Evolutionary conservation across 768 basidiomycete species (phyloP).

Genomic region (Pleurotus tuber-regium): DNA sequence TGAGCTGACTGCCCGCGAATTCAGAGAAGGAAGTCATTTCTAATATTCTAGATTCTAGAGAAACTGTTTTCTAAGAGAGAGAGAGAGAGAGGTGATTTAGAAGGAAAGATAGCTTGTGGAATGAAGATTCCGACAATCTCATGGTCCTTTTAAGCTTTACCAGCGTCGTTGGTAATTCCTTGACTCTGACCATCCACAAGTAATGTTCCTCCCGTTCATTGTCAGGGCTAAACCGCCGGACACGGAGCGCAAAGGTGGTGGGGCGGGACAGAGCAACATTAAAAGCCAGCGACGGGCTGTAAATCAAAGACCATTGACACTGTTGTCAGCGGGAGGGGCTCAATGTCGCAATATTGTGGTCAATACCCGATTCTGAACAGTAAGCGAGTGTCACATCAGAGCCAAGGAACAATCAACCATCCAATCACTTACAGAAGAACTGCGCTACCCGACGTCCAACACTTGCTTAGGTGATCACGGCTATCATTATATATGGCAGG

Average conservation of each 20-base stretch:
- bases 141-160: neutral
- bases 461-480: neutral
- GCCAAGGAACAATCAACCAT: neutral
- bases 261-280: neutral
- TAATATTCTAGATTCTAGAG: neutral
- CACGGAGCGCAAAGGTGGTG: conserved; percentile 1
- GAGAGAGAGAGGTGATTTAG: neutral
- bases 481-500: neutral
- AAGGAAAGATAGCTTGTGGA: neutral
- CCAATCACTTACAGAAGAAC: neutral
- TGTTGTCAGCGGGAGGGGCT: neutral
- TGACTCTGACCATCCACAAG: neutral
- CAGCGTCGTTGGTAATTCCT: neutral
- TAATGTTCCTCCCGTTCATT: conserved; percentile 1
- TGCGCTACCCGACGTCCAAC: neutral
- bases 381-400: neutral
- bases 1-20: conserved; percentile 9
- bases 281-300: neutral
- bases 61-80: neutral
- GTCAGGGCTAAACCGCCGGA: neutral
- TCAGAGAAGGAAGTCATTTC: conserved; percentile 4
- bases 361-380: neutral
- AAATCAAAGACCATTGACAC: neutral
- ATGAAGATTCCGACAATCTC: neutral
- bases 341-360: neutral